Evolutionary conservation across 1,284 basidiomycete genomes (phyloP), one percentile per base, ranked within the genome.

Genomic region (Sporisorium iseilematis-ciliati): DNA sequence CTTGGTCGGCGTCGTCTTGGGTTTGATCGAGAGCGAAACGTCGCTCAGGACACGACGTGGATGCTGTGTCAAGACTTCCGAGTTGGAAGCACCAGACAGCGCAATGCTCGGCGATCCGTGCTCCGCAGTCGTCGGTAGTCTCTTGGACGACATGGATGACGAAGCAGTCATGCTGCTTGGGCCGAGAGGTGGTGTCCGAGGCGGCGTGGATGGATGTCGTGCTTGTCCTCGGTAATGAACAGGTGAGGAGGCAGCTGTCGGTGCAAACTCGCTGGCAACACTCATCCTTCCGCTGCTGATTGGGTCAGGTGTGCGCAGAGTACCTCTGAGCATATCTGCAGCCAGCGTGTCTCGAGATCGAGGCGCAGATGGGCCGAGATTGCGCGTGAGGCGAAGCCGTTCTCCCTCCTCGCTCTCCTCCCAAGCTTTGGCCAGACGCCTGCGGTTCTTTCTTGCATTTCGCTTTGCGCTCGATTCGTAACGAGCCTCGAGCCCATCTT

Each of bases 381-480:
- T 75, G 35, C 72, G 65, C 25, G 66, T 66, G 42, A 62, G 40
- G 23, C 72, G 61, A 7, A 75, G 63, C 12, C 73, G 35, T 25
- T 76, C 74, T n/a, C 80, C 80, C 42, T 79, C 78, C 21, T 75
- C 75, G 51, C 78, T 79, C 64, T 80, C 76, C 49, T 82, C 74
- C 80, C 82, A 84, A 6, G 80, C 81, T 59, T 77, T 81, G 3
- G 77, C 77, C 20, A 81, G 66, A 18, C 82, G 57, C 29, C 64
- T 68, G 12, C 78, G 66, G 31, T 78, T 77, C 62, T 79, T 73
- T 7, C 74, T 58, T 20, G 81, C 77, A n/a, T 65, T 75, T 4
- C 70, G 38, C 62, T 61, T 72, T 5, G 65, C 75, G 69, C 54
- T 71, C 35, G 68, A 73, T 12, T 67, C 77, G 43, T 67, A 70